Base-by-base conservation (phyloP, 192 early-diverging fungal genomes). In the Cetraspora pellucida region DNA sequence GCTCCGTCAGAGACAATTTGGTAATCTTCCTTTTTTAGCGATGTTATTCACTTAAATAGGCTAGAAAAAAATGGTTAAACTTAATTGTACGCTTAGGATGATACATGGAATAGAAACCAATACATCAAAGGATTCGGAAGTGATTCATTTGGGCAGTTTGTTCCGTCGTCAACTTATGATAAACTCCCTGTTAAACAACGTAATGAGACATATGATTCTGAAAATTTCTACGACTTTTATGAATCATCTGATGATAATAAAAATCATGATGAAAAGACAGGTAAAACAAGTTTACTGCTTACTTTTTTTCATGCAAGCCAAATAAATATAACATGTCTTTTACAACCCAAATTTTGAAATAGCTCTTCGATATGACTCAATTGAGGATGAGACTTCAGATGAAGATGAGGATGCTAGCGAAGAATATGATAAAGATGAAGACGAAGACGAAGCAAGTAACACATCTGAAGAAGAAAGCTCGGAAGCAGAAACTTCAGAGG, bases 1-100 rank as follows among this genome's bases (percentile, higher is more conserved):
- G 85, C 0, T 81, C 85, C 0, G 80, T 88, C 17, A 86, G 90
- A 37, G 81, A 87, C 45, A 81, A 85, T 83, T 86, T 60, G 79
- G 86, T 81, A 73, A 87, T 77, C 70, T 71, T 49, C 81, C 72
- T 72, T 81, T 59, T n/a, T 37, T 37, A 37, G 7, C 55, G 83
- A 78, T 68, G 77, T 72, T 57, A 79, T 70, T 45, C 71, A 77
- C 28, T 47, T 19, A 30, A 23, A 47, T 77, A 71, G 17, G 3
- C 21, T 47, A 13, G 23, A 8, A 19, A 57, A 69, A 2, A 43
- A 37, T 1, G 5, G 2, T 19, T 30, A 7, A 63, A 30, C 16
- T 30, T 63, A 30, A 30, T 43, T 55, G 73, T 9, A 67, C 64
- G 27, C 64, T 82, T 58, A 75, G 66, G 45, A 72, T 75, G 49